Conservation (phyloP, 805 yeast species). For the Wickerhamomyces hampshirensis region DNA sequence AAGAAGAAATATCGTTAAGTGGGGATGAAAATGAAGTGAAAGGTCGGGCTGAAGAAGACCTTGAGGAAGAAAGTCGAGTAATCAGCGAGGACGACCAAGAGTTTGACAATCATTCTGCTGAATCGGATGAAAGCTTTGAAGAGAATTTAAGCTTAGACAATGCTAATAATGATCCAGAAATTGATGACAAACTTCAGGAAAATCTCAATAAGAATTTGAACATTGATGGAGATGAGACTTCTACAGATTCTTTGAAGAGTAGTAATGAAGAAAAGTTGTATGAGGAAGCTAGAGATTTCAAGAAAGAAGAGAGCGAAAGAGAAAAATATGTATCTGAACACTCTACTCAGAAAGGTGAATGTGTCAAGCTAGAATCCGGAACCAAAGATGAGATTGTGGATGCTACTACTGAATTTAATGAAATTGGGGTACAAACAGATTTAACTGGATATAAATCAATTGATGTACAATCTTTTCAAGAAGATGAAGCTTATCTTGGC, state of each 20-base stretch:
- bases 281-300: slow-evolving; percentile 9
- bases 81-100: slow-evolving; percentile 3
- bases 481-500: slow-evolving; percentile 29
- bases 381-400: slow-evolving; percentile 2
- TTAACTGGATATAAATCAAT: slow-evolving; percentile 4
- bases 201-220: slow-evolving; percentile 3
- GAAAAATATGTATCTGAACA: slow-evolving; percentile 2
- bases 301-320: slow-evolving; percentile 9
- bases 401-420: slow-evolving; percentile 2
- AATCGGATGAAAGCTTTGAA: slow-evolving; percentile 1
- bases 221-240: neutral
- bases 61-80: slow-evolving; percentile 1
- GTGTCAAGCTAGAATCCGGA: neutral
- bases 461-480: slow-evolving; percentile 24
- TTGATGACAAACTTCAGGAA: slow-evolving; percentile 3
- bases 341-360: slow-evolving; percentile 1
- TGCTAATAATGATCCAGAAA: neutral
- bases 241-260: slow-evolving; percentile 7
- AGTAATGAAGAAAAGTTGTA: slow-evolving; percentile 13
- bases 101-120: slow-evolving; percentile 1
- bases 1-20: slow-evolving; percentile 1
- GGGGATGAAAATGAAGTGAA: slow-evolving; percentile 2
- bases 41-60: neutral
- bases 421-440: slow-evolving; percentile 15
- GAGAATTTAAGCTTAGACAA: slow-evolving; percentile 1